A percentile compares a stretch with the other conserved stretches of the same genome.
These are phyloP conservation scores for Hippophae tibetana DNA, from an alignment of 306 rosid species.

Conservation along the genomic window DNA sequence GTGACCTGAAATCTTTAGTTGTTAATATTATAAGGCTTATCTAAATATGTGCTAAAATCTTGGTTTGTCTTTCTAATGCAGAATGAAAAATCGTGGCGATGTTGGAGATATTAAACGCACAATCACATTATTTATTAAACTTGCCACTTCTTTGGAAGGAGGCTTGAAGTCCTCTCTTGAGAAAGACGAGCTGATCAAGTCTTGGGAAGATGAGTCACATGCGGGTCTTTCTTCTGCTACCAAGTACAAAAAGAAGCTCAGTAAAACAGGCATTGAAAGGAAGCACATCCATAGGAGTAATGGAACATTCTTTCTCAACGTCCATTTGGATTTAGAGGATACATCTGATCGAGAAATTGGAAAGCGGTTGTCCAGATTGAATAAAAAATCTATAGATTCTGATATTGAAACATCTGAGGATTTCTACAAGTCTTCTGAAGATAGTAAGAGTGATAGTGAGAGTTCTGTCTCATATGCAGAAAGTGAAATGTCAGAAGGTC, in stretches of 20 bases:
- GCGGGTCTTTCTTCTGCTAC: constrained; percentile 32
- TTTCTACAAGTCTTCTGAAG: constrained; percentile 58
- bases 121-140: constrained; percentile 62
- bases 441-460: constrained; percentile 68
- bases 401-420: constrained; percentile 94
- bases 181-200: constrained; percentile 47
- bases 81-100: constrained; percentile 79
- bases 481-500: constrained; percentile 54
- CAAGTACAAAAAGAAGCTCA: constrained; percentile 62
- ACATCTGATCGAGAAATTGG: constrained; percentile 84
- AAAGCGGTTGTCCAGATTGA: constrained; percentile 70
- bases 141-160: constrained; percentile 62
- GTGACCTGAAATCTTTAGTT: background rate
- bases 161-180: constrained; percentile 49
- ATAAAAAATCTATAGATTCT: constrained; percentile 63
- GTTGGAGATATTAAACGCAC: constrained; percentile 60
- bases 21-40: background rate
- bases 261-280: constrained; percentile 53
- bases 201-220: constrained; percentile 49
- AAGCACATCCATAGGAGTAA: constrained; percentile 57
- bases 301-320: constrained; percentile 41
- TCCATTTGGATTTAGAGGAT: constrained; percentile 52
- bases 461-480: constrained; percentile 52
- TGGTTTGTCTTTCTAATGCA: constrained; percentile 19
- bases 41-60: background rate